Evolutionary conservation across 257 asterid species (phyloP), one percentile per base, ranked within the genome.

Genomic region (Linderniella brevidens): DNA sequence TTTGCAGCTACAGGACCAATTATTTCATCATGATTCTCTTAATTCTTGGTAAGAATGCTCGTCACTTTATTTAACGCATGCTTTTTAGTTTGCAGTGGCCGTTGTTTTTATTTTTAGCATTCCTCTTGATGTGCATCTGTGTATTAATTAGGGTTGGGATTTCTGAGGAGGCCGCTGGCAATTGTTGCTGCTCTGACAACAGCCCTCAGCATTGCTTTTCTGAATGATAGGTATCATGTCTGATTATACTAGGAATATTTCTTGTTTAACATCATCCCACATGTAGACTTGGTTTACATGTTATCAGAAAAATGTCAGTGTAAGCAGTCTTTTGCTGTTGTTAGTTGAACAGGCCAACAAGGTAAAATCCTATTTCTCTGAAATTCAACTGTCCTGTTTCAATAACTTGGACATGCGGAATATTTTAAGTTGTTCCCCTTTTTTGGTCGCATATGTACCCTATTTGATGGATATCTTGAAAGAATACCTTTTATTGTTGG

Each of bases 1-100:
- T 63, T 59, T 70, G 80, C 90, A 86, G 97, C 77, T 86, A 86
- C 47, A 68, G 97, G 76, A 82, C 97, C 35, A 86, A 86, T 75
- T 86, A 86, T 58, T 86, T 86, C 85, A 68, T 86, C 41, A 64
- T 75, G 94, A 68, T 79, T 67, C 67, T 68, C 56, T 39, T 76
- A 67, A 77, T 79, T 75, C 87, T 86, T 35, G 97, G 97, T 86
- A 75, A 67, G 79, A 47, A 42, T 48, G 52, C 48, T 25, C 16
- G 41, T 37, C 46, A 54, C 53, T 17, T 46, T 35, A 13, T 47
- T 37, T 12, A 9, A 56, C 46, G 11, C 42, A 12, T 8, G 11
- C 39, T 37, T 51, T n/a, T 0, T 51, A 15, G 9, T 6, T 36
- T 14, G 18, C 17, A 7, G 1, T 37, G 17, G 15, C 8, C 37